These are phyloP conservation scores for Fomitopsis schrenkii DNA, from an alignment of 1,284 basidiomycete genomes.

Conservation along the genomic window DNA sequence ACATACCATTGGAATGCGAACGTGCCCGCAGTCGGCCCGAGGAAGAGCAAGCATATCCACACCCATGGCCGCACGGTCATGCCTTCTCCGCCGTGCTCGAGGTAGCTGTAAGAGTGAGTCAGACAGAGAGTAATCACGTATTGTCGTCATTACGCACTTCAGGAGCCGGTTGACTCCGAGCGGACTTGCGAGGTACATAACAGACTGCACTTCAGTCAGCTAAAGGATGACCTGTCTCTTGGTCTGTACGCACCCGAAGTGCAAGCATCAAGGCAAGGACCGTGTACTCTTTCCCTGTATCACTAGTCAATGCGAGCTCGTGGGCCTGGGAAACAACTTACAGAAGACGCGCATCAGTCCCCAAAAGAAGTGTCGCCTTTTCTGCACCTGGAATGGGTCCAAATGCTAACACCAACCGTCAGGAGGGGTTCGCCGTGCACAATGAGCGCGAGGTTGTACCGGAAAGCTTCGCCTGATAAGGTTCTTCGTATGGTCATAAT, in stretches of 20 bases:
- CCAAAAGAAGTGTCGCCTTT: conserved; percentile 22
- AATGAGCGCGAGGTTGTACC: conserved; percentile 10
- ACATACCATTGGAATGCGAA: conserved; percentile 36
- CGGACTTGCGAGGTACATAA: conserved; percentile 33
- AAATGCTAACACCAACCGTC: conserved; percentile 17
- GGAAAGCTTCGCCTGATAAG: conserved; percentile 33
- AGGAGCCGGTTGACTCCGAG: conserved; percentile 41
- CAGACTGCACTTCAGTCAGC: conserved; percentile 6
- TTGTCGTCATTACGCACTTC: conserved; percentile 17
- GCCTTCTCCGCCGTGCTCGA: conserved; percentile 36
- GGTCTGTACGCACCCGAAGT: conserved; percentile 10
- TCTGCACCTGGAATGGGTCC: conserved; percentile 24
- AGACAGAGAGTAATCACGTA: neutral
- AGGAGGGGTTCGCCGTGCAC: neutral
- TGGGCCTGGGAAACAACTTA: neutral
- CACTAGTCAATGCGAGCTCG: neutral
- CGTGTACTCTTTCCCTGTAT: conserved; percentile 16
- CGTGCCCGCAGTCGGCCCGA: conserved; percentile 45
- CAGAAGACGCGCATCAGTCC: conserved; percentile 23
- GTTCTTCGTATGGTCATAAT: conserved; percentile 40
- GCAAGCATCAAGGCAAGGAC: conserved; percentile 13
- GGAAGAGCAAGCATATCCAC: conserved; percentile 60
- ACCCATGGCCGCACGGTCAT: conserved; percentile 44
- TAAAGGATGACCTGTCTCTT: neutral
- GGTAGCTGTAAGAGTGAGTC: conserved; percentile 25